Conservation (phyloP, 148 eudicot genomes). For the Nepenthes gracilis region DNA sequence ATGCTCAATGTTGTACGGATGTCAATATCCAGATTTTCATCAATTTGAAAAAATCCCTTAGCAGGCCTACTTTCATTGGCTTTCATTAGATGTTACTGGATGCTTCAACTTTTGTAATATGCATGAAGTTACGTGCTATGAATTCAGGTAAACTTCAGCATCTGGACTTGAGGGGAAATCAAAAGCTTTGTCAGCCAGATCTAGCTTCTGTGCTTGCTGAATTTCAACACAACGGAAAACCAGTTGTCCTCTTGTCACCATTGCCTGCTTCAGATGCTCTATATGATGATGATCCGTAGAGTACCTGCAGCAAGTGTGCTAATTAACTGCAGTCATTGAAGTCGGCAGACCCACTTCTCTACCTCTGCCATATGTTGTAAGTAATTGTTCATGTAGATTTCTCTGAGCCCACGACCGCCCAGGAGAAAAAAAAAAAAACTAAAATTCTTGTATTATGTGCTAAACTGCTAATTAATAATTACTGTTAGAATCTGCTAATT, state of each 20-base stretch:
- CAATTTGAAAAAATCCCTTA: neutral
- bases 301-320: neutral
- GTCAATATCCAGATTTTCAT: neutral
- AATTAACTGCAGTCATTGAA: no score
- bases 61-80: neutral
- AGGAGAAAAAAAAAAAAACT: no score
- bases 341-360: no score
- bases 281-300: slow-evolving; percentile 75
- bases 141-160: slow-evolving; percentile 57
- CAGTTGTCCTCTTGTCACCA: slow-evolving; percentile 22
- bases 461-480: no score
- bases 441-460: no score
- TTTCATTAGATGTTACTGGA: neutral
- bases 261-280: slow-evolving; percentile 26
- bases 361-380: no score
- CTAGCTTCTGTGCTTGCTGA: slow-evolving; percentile 35
- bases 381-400: no score
- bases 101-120: neutral
- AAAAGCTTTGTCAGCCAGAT: slow-evolving; percentile 17
- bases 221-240: slow-evolving; percentile 44
- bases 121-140: slow-evolving; percentile 5
- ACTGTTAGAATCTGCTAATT: no score
- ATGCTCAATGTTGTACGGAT: no score
- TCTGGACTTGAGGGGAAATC: slow-evolving; percentile 69
- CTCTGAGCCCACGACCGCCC: no score